Base-by-base conservation (phyloP, 345 rosid genomes). In the Syzygium aqueum region DNA sequence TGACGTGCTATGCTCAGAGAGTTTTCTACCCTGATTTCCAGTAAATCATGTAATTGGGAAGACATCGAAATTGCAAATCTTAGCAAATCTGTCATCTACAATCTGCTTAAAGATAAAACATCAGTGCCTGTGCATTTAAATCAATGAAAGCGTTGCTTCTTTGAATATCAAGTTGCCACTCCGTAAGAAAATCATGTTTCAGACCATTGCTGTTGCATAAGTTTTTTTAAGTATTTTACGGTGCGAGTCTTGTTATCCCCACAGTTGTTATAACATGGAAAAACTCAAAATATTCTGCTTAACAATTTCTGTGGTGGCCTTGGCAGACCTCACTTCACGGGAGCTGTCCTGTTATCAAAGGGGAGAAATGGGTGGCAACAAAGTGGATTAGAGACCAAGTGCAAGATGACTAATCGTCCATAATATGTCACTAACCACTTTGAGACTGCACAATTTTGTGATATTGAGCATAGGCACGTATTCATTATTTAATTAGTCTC, bases 341-440 rank as follows among this genome's bases (percentile, higher is more conserved):
- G 85, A 96, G 98, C 90, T 96, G 98, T 87, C 94, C 98, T 1
- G 98, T 96, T 59, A 90, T 89, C 77, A 63, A 88, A 86, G 98
- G 98, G 86, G 93, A 96, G 93, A 96, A 96, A 90, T 96, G 98
- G 98, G 98, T 96, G 84, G 98, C 97, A 5, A 96, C 98, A 57
- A 96, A 96, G 91, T 96, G 98, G 98, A 94, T 96, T 86, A 94
- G 98, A 90, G 95, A 96, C 87, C 94, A 90, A 93, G 91, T 84
- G 54, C 89, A 87, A 85, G 85, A 84, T 84, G 93, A 90, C 50
- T 89, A 84, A 86, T 40, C 84, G 30, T 53, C 65, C 3, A 28
- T 57, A 57, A 57, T 11, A 57, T 15, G 65, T 84, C 80, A 30
- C 77, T 53, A 85, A 27, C 30, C 65, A 85, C 53, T 53, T 28